Percentiles rank a stretch among this genome's conserved stretches.
phyloP scores from a whole-genome alignment of 2,329 filamentous ascomycete genomes.

The Fulvia fulva region DNA sequence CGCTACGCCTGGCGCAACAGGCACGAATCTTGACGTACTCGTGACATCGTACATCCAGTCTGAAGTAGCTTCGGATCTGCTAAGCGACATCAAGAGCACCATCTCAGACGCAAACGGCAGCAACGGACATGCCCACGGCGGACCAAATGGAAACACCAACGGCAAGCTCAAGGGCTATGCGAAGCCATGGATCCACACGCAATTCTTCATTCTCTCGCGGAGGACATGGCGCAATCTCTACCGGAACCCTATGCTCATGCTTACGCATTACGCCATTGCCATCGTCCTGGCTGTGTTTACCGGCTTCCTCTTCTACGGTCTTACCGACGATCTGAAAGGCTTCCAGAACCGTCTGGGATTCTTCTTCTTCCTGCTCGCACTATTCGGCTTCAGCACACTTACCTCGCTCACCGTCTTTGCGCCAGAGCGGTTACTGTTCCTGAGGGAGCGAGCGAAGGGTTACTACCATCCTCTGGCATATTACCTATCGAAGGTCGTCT shows the following conservation, averaged over 20 bases:
- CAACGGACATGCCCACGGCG: slow-evolving; percentile 55
- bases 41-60: slow-evolving; percentile 73
- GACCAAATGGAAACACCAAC: slow-evolving; percentile 49
- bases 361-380: slow-evolving; percentile 93
- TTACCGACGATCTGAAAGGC: slow-evolving; percentile 92
- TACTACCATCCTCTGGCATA: slow-evolving; percentile 95
- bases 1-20: slow-evolving; percentile 46
- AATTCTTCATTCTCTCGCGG: slow-evolving; percentile 84
- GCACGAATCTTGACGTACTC: slow-evolving; percentile 77
- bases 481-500: slow-evolving; percentile 94
- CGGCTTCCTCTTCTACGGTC: slow-evolving; percentile 91
- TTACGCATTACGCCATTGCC: slow-evolving; percentile 96
- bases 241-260: slow-evolving; percentile 95
- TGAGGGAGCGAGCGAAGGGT: slow-evolving; percentile 89
- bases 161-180: slow-evolving; percentile 68
- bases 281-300: slow-evolving; percentile 92
- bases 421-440: slow-evolving; percentile 82
- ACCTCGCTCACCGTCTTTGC: slow-evolving; percentile 93
- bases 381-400: slow-evolving; percentile 95
- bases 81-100: slow-evolving; percentile 72
- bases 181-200: slow-evolving; percentile 71
- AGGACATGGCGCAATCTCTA: slow-evolving; percentile 97
- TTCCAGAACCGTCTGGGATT: slow-evolving; percentile 97
- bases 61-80: slow-evolving; percentile 68
- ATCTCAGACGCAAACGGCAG: slow-evolving; percentile 61